Evolutionary conservation across 148 eudicot genomes (phyloP).

Genomic region (Talinum fruticosum): DNA sequence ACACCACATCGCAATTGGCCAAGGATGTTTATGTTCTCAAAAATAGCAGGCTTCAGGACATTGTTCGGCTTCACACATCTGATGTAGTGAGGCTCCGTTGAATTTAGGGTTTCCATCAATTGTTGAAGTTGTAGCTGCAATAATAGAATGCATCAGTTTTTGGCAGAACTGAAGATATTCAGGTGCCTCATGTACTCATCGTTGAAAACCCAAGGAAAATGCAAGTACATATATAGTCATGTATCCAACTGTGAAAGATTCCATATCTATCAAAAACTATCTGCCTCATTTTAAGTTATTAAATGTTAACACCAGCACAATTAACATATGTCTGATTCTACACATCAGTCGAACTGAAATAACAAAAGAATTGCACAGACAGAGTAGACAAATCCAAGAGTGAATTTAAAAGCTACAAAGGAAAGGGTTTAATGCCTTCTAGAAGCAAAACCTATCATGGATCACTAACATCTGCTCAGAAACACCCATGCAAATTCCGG

Average conservation of each 20-base stretch:
- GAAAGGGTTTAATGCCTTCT: too few species aligned
- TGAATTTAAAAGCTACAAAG: too few species aligned
- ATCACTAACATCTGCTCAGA: too few species aligned
- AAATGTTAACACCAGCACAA: neutral
- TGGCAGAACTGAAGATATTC: slow-evolving; percentile 9
- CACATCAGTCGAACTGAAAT: neutral
- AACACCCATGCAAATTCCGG: too few species aligned
- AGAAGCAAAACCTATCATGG: too few species aligned
- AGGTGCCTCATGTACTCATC: neutral
- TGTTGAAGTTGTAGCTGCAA: slow-evolving; percentile 98
- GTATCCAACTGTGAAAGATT: slow-evolving; percentile 1
- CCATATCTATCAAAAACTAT: neutral
- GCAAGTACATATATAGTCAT: neutral
- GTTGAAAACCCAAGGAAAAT: slow-evolving; percentile 1
- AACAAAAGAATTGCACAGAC: too few species aligned
- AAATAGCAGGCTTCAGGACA: slow-evolving; percentile 88
- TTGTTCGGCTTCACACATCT: slow-evolving; percentile 99
- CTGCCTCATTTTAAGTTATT: slow-evolving; percentile 1
- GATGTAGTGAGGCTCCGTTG: slow-evolving; percentile 98
- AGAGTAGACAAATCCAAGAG: too few species aligned
- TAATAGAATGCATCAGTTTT: slow-evolving; percentile 10
- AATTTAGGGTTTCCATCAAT: slow-evolving; percentile 90
- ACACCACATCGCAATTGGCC: slow-evolving; percentile 98
- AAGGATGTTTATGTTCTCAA: slow-evolving; percentile 85
- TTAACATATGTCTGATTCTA: neutral